Conservation (phyloP, 1,284 basidiomycete genomes). For the Marasmius oreades region DNA sequence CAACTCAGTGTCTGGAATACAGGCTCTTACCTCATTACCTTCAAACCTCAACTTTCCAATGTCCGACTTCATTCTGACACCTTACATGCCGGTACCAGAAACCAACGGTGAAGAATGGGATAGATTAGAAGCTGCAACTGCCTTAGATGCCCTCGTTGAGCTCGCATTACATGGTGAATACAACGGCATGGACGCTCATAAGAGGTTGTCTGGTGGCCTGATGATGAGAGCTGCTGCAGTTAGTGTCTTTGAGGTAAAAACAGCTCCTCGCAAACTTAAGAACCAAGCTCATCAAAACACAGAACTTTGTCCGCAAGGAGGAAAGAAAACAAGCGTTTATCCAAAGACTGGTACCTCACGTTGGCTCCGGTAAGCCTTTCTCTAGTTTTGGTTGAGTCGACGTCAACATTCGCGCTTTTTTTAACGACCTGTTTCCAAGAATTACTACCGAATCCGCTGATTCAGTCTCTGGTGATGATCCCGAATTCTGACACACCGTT, state of each 20-base stretch:
- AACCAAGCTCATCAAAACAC: constrained; percentile 2
- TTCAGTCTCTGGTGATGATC: constrained; percentile 56
- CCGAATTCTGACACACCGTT: constrained; percentile 48
- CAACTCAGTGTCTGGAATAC: constrained; percentile 11
- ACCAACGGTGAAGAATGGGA: constrained; percentile 89
- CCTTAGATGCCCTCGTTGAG: constrained; percentile 72
- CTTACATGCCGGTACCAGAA: constrained; percentile 80
- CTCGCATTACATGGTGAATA: constrained; percentile 77
- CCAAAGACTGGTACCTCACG: constrained; percentile 60
- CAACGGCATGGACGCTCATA: constrained; percentile 57
- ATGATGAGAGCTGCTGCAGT: constrained; percentile 64
- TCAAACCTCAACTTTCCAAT: constrained; percentile 57
- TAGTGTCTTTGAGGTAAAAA: constrained; percentile 65
- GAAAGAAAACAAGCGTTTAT: constrained; percentile 64
- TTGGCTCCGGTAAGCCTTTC: constrained; percentile 32
- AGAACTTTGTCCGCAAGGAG: constrained; percentile 75
- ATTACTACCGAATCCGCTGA: constrained; percentile 55
- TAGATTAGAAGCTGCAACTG: constrained; percentile 69
- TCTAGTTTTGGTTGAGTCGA: constrained; percentile 8
- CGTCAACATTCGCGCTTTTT: constrained; percentile 6
- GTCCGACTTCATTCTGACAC: constrained; percentile 61
- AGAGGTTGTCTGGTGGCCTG: constrained; percentile 54
- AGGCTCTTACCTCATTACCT: constrained; percentile 69
- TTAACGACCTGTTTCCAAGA: constrained; percentile 30
- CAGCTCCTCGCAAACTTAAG: neutral